These are phyloP conservation scores for Carex parvula DNA, from an alignment of 176 grass and related monocot species.

Conservation along the genomic window DNA sequence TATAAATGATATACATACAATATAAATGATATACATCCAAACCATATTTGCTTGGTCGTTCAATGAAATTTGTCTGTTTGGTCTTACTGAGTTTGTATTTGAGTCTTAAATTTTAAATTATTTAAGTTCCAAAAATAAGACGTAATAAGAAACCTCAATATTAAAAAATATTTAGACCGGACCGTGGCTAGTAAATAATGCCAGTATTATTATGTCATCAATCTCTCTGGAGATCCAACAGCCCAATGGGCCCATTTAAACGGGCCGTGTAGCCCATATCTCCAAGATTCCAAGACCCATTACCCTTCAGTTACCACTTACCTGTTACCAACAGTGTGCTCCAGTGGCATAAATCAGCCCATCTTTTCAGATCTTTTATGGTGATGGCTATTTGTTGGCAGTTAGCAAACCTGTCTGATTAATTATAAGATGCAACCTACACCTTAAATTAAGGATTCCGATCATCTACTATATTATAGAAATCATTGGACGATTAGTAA, in stretches of 20 bases:
- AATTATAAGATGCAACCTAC: background rate
- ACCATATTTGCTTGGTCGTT: no score
- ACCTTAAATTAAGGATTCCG: background rate
- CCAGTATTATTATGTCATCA: background rate
- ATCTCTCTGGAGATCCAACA: background rate
- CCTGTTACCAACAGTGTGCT: background rate
- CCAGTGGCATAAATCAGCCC: background rate
- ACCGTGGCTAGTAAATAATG: background rate
- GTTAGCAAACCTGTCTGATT: background rate
- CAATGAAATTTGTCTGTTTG: no score
- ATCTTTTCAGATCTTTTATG: background rate
- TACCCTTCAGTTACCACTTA: background rate
- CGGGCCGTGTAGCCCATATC: background rate
- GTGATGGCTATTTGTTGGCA: background rate
- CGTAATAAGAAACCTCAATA: no score
- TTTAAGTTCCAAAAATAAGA: no score
- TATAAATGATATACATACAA: no score
- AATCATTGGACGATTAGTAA: background rate
- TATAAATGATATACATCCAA: no score
- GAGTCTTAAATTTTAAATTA: no score
- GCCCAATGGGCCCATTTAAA: background rate
- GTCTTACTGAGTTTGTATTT: no score
- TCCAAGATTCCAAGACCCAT: background rate
- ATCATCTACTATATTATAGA: background rate
- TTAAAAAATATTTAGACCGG: no score